These are phyloP conservation scores for Corynascus novoguineensis DNA, from an alignment of 495 filamentous ascomycete species.

Conservation along the genomic window DNA sequence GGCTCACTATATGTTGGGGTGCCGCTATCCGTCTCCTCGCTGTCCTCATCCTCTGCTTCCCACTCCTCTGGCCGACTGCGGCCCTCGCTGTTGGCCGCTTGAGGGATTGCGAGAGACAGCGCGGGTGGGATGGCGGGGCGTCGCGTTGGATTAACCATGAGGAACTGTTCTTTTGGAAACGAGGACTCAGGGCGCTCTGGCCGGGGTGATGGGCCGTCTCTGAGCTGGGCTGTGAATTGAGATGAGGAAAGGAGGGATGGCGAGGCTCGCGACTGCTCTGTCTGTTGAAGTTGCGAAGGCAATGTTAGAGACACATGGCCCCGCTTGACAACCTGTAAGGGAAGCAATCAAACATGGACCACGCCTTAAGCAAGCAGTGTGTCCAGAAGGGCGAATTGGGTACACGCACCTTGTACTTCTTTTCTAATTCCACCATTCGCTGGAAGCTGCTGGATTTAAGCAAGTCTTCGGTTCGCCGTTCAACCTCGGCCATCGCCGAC, in stretches of 20 bases:
- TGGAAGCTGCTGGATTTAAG: conserved; percentile 42
- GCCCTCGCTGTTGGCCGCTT: conserved; percentile 9
- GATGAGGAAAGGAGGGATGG: conserved; percentile 16
- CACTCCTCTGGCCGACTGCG: background rate
- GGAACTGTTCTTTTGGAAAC: conserved; percentile 24
- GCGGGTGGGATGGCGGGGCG: conserved; percentile 34
- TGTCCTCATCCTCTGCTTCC: conserved; percentile 2
- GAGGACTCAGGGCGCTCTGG: conserved; percentile 21
- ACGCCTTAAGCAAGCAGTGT: conserved; percentile 13
- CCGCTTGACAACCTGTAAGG: conserved; percentile 20
- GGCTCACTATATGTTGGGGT: conserved; percentile 16
- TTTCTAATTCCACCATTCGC: conserved; percentile 49
- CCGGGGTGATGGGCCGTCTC: conserved; percentile 19
- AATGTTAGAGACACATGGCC: conserved; percentile 25
- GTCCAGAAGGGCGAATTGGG: background rate
- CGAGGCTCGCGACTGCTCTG: conserved; percentile 21
- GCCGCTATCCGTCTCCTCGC: conserved; percentile 5
- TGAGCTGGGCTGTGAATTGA: conserved; percentile 11
- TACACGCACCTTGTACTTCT: conserved; percentile 47
- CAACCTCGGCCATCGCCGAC: conserved; percentile 26
- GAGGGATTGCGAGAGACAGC: conserved; percentile 43
- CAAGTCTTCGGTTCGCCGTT: conserved; percentile 23
- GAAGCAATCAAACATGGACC: conserved; percentile 17
- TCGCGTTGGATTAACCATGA: conserved; percentile 42
- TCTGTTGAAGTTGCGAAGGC: conserved; percentile 19